A percentile compares a stretch with the other conserved stretches of the same genome.
These are phyloP conservation scores for Cronartium quercuum DNA, from an alignment of 1,284 basidiomycete species.

Conservation along the genomic window DNA sequence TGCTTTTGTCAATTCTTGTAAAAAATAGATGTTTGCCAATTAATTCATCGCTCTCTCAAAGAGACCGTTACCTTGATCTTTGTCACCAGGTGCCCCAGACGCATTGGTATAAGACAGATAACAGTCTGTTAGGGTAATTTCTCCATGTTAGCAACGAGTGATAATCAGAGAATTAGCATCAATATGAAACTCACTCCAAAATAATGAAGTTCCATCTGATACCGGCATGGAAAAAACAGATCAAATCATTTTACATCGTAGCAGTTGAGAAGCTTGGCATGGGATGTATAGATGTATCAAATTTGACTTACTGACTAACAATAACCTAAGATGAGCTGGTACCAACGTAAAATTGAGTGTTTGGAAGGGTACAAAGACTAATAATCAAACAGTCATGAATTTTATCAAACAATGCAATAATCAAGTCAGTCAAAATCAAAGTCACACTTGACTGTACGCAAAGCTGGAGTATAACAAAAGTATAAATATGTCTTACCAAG, in stretches of 20 bases:
- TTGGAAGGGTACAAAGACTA: conserved; percentile 27
- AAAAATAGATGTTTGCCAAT: no score
- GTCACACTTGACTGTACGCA: neutral
- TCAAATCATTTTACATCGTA: no score
- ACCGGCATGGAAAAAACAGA: no score
- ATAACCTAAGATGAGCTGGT: conserved; percentile 22
- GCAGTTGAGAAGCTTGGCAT: neutral
- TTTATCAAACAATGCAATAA: neutral
- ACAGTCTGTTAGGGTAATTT: conserved; percentile 2
- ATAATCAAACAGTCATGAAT: neutral
- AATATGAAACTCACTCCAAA: conserved; percentile 28
- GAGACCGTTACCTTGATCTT: neutral
- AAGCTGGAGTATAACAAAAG: neutral
- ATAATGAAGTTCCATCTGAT: conserved; percentile 20
- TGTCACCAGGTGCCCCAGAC: conserved; percentile 1
- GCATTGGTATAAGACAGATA: conserved; percentile 33
- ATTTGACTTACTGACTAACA: conserved; percentile 28
- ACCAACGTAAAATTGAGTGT: conserved; percentile 28
- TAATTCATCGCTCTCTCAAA: no score
- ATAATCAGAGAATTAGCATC: neutral
- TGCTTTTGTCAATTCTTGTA: no score
- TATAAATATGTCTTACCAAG: conserved; percentile 1
- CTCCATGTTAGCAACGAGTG: neutral
- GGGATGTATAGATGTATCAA: neutral
- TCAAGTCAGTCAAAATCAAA: neutral